phyloP scores from a whole-genome alignment of 192 early-diverging fungal genomes.

The Mortierella claussenii region DNA sequence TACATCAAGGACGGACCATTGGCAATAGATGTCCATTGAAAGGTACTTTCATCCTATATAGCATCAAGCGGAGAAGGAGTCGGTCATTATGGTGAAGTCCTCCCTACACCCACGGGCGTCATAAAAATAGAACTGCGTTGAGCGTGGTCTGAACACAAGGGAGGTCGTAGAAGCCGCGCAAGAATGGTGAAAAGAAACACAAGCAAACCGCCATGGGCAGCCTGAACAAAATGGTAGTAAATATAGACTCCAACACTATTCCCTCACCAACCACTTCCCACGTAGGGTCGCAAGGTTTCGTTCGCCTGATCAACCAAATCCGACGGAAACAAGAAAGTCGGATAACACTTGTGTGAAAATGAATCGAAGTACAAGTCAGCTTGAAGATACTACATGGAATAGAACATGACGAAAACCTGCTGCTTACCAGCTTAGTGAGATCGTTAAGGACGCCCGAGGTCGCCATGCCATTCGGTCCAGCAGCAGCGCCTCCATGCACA shows the following conservation, averaged over 20 bases:
- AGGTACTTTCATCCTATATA: constrained; percentile 58
- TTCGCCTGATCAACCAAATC: too few species aligned
- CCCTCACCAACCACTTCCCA: background rate
- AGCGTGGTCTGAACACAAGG: constrained; percentile 15
- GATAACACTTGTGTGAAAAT: background rate
- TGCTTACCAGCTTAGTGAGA: constrained; percentile 48
- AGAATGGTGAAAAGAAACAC: background rate
- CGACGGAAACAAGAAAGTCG: background rate
- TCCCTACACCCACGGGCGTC: too few species aligned
- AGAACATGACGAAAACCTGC: constrained; percentile 1
- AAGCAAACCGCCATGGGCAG: background rate
- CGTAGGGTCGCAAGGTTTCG: too few species aligned
- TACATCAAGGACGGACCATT: constrained; percentile 65
- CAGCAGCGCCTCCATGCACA: constrained; percentile 35
- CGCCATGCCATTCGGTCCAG: constrained; percentile 20
- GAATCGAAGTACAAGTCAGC: background rate
- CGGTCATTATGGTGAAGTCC: too few species aligned
- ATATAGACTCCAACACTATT: background rate
- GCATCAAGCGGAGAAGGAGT: too few species aligned
- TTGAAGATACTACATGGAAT: background rate
- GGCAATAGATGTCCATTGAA: constrained; percentile 69
- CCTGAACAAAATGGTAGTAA: background rate
- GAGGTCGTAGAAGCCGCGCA: background rate
- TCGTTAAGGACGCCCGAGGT: constrained; percentile 32
- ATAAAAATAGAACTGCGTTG: constrained; percentile 23